Base-by-base conservation (phyloP, 306 rosid genomes). In the Glycine soja region DNA sequence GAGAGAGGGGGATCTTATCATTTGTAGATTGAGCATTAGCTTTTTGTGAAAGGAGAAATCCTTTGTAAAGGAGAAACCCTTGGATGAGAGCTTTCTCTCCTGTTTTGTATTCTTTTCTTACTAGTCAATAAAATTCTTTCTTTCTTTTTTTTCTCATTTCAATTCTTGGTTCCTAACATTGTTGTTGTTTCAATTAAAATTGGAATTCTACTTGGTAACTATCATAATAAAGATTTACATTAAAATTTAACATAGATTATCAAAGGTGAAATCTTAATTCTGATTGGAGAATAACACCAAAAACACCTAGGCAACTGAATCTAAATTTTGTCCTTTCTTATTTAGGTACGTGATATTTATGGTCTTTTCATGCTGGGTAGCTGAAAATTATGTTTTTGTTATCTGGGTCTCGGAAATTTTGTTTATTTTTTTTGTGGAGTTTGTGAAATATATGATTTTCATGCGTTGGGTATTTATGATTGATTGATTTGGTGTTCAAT, bases 401-500 rank as follows among this genome's bases (percentile, higher is more conserved):
- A 64, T 64, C 19, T 43, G 51, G 85, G 70, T 40, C 10, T 15
- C 5, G 58, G 34, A 45, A 56, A 56, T 12, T 24, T 24, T 67
- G 11, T 4, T 64, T 58, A 13, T 50, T 62, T 40, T n/a, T 50
- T 50, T n/a, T 34, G 38, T 45, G 40, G 52, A 24, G 42, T 34
- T 32, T 30, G 14, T 73, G 62, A 30, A 65, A 66, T 47, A 32
- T 76, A 58, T 68, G 75, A 16, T n/a, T 45, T 12, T 61, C 4
- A 2, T 12, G 43, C 36, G 3, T 3, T 0, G 16, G 38, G 57
- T 51, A 38, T 72, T 36, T 72, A 12, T 67, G 77, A 34, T 19
- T 62, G 77, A 34, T 19, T 62, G 63, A 63, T 53, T 64, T 32
- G 69, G 42, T 81, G 59, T 74, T 65, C 0, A n/a, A 66, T 74